Conservation (phyloP, 1,284 basidiomycete genomes). For the Tilletia setariae region DNA sequence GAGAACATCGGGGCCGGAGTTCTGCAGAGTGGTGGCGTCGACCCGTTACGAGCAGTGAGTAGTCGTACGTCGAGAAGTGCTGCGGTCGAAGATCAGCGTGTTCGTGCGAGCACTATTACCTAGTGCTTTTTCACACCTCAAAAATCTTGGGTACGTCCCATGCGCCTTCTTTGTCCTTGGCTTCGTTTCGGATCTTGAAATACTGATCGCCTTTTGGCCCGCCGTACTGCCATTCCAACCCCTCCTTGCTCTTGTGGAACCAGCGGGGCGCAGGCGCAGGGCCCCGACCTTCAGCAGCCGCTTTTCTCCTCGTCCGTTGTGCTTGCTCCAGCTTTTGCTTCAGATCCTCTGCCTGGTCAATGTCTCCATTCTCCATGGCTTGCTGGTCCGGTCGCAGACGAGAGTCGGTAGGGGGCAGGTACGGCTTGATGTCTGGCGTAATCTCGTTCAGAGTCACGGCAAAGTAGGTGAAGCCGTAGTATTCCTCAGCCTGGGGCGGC, state of each 20-base stretch:
- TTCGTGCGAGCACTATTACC: too few relatives aligned
- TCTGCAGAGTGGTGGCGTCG: too few relatives aligned
- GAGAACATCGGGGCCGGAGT: too few relatives aligned
- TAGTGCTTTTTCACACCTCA: conserved; percentile 21
- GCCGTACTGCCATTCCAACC: conserved; percentile 44
- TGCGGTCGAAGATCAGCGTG: too few relatives aligned
- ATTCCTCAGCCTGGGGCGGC: conserved; percentile 42
- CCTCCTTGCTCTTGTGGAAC: conserved; percentile 43
- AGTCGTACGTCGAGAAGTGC: too few relatives aligned
- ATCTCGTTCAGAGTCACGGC: conserved; percentile 53
- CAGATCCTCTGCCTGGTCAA: conserved; percentile 71
- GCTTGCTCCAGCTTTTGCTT: conserved; percentile 71
- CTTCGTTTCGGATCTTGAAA: conserved; percentile 17
- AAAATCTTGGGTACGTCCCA: conserved; percentile 30
- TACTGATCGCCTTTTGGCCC: conserved; percentile 33
- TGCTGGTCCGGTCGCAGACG: conserved; percentile 79
- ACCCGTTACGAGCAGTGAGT: too few relatives aligned
- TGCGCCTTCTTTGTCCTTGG: not conserved
- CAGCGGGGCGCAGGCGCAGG: conserved; percentile 32
- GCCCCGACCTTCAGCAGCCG: conserved; percentile 15
- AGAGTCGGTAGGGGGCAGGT: conserved; percentile 78
- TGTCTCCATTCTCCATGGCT: conserved; percentile 75
- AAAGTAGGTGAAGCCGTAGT: conserved; percentile 54
- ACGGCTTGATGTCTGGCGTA: conserved; percentile 63
- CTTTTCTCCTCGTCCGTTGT: conserved; percentile 55